A percentile compares a stretch with the other conserved stretches of the same genome.
phyloP scores from a whole-genome alignment of 2,329 filamentous ascomycete species.

The Pezizomycotina sp. region DNA sequence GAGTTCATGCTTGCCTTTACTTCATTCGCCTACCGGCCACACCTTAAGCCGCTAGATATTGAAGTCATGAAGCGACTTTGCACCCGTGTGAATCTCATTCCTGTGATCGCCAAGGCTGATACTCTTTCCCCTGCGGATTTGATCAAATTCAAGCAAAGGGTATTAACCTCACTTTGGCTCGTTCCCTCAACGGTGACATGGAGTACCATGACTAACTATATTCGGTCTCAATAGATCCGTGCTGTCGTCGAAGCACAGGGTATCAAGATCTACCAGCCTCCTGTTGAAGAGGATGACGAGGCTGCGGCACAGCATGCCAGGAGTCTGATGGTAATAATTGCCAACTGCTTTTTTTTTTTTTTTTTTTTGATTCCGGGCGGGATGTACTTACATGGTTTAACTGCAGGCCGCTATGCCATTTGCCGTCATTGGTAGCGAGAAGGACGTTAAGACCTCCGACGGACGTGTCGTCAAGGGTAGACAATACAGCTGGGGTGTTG shows the following conservation, averaged over 20 bases:
- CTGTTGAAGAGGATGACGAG: constrained; percentile 95
- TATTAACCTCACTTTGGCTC: constrained; percentile 37
- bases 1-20: constrained; percentile 95
- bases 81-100: constrained; percentile 95
- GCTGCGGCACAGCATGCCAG: constrained; percentile 87
- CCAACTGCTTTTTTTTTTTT: background rate
- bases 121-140: constrained; percentile 87
- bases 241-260: constrained; percentile 93
- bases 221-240: constrained; percentile 56
- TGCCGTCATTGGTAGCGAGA: constrained; percentile 96
- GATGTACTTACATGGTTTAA: background rate
- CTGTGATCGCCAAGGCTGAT: constrained; percentile 96
- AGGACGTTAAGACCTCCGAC: constrained; percentile 93
- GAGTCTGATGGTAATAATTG: constrained; percentile 62
- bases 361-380: background rate
- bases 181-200: background rate
- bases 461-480: constrained; percentile 96
- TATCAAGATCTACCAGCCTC: constrained; percentile 98
- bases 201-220: constrained; percentile 25
- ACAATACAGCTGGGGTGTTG: constrained; percentile 98
- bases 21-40: constrained; percentile 98
- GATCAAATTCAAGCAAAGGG: constrained; percentile 84
- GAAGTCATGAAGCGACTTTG: constrained; percentile 99
- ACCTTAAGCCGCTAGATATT: constrained; percentile 97
- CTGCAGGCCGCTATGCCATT: constrained; percentile 73